phyloP scores from a whole-genome alignment of 768 basidiomycete species.

The Leccinellum luteum region DNA sequence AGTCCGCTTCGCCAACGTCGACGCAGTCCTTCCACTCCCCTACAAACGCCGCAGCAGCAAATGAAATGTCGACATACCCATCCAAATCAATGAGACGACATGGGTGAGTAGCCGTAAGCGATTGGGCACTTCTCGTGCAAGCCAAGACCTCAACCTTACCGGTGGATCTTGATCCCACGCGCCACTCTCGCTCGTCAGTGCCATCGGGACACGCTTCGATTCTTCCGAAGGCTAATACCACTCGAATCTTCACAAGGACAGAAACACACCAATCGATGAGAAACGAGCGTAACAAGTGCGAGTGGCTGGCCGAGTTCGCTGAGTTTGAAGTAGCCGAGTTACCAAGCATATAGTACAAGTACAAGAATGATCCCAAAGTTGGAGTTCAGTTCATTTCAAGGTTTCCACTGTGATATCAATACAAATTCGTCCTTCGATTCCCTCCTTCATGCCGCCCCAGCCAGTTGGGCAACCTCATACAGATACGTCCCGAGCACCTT shows the following conservation, averaged over 20 bases:
- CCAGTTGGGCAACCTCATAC: slow-evolving; percentile 29
- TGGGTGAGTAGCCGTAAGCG: not conserved
- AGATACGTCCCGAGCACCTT: slow-evolving; percentile 34
- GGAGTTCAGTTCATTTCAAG: not conserved
- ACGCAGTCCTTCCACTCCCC: not conserved
- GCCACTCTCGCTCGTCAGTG: slow-evolving; percentile 8
- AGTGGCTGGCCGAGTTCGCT: slow-evolving; percentile 12
- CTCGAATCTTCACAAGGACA: slow-evolving; percentile 1
- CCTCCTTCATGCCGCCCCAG: slow-evolving; percentile 12
- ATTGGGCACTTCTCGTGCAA: too few species aligned
- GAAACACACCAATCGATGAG: not conserved
- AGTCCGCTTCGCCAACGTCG: slow-evolving; percentile 2
- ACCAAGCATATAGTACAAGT: too few species aligned
- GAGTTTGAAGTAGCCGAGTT: slow-evolving; percentile 25
- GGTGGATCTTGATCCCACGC: too few species aligned
- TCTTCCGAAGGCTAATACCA: not conserved
- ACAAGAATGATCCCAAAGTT: too few species aligned
- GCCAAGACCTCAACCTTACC: not conserved
- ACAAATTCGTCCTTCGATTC: not conserved
- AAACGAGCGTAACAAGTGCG: not conserved
- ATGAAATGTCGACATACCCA: not conserved
- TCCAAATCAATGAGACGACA: not conserved
- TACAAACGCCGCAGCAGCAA: not conserved
- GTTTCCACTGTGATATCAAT: not conserved
- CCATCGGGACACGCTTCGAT: slow-evolving; percentile 11